Evolutionary conservation across 2,329 filamentous ascomycete genomes (phyloP).

Genomic region (Colletotrichum costaricense): DNA sequence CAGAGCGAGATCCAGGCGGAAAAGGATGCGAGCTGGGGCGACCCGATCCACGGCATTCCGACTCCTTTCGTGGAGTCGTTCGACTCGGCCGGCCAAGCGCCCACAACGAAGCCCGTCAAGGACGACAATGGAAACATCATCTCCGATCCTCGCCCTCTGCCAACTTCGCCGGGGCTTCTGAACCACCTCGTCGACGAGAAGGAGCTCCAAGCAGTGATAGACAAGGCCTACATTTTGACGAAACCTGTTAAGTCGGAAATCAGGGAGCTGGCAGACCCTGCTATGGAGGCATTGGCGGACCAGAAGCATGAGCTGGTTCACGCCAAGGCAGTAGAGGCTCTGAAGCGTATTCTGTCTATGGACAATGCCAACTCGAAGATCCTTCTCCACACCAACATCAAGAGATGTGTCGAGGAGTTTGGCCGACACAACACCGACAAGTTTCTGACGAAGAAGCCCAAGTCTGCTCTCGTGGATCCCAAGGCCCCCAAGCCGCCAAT

Average conservation of each 20-base stretch:
- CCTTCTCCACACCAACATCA: constrained; percentile 82
- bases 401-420: constrained; percentile 86
- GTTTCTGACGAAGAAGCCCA: constrained; percentile 71
- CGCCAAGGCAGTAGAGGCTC: constrained; percentile 76
- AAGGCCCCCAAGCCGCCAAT: constrained; percentile 52
- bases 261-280: constrained; percentile 53
- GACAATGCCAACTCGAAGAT: constrained; percentile 83
- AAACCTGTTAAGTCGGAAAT: constrained; percentile 59
- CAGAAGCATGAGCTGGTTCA: constrained; percentile 67
- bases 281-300: constrained; percentile 45
- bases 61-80: constrained; percentile 90
- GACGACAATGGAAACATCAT: constrained; percentile 56
- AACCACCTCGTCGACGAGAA: constrained; percentile 80
- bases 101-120: constrained; percentile 47
- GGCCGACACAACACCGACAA: constrained; percentile 90
- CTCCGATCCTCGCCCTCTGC: constrained; percentile 53
- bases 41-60: constrained; percentile 81
- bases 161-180: constrained; percentile 65
- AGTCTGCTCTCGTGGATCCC: constrained; percentile 55
- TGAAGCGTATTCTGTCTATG: constrained; percentile 83
- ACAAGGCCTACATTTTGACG: constrained; percentile 76
- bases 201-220: constrained; percentile 75
- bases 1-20: constrained; percentile 75
- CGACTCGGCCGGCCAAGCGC: constrained; percentile 69
- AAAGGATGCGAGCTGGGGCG: constrained; percentile 74